Base-by-base conservation (phyloP, 1,284 basidiomycete species). In the Mycena sp. region DNA sequence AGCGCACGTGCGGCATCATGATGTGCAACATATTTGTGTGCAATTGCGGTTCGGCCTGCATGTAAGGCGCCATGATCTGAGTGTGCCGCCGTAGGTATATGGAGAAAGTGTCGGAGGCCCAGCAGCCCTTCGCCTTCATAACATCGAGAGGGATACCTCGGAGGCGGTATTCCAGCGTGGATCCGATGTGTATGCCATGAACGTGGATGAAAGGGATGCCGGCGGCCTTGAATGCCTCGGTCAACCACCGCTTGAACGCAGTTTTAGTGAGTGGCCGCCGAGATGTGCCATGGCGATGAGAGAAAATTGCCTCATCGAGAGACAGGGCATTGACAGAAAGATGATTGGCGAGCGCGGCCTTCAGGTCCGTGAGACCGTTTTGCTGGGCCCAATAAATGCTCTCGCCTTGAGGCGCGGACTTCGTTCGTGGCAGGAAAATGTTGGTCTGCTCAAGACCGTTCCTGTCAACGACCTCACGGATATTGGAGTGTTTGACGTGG, bases 131-230 rank as follows among this genome's bases (percentile, higher is more conserved):
- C 0, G 30, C 28, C 46, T 71, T 70, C 26, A 72, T 30, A 0
- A 60, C 48, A 44, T 63, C 53, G 40, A 62, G 55, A 2, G 60
- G 60, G 3, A 44, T n/a, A 1, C 51, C 58, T 2, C 60, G 46
- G 2, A 81, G 70, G 0, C 81, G 74, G 49, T 78, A 80, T 52
- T 77, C 72, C 0, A 82, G 70, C 0, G 78, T 81, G 2, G 74
- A 68, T 0, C 81, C 78, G 23, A 82, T 81, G 6, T 74, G 69
- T 26, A 82, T 76, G 10, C 76, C 72, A 63, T 82, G 80, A 0
- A 75, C 76, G 26, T 73, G 66, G 1, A 74, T 29, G 0, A 65
- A 60, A 1, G 67, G 40, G 1, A 69, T 37, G 1, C 65, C 67
- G 0, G 68, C 71, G 3, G 40, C 59, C 9, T 58, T 55, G 11